phyloP scores from a whole-genome alignment of 495 filamentous ascomycete species.

The Penicillium silybi region DNA sequence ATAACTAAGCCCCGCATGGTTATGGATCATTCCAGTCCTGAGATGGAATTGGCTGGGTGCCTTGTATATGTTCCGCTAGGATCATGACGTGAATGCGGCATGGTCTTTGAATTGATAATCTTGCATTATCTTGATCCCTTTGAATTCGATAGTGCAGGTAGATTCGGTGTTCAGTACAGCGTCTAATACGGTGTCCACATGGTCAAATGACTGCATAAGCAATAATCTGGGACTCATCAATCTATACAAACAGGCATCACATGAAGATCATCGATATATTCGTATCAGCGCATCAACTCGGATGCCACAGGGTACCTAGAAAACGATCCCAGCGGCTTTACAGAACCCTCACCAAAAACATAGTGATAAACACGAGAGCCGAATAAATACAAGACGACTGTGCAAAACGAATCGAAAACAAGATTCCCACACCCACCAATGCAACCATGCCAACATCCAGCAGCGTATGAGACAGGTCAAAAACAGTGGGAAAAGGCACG shows the following conservation, averaged over 20 bases:
- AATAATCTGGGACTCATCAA: no score
- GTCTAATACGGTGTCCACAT: no score
- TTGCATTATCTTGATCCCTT: no score
- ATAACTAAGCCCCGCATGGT: not conserved
- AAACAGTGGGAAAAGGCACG: not conserved
- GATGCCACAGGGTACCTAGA: conserved; percentile 7
- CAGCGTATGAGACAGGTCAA: not conserved
- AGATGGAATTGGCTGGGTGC: no score
- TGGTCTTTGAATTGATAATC: no score
- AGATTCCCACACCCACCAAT: not conserved
- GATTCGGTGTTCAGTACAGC: no score
- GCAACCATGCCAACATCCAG: not conserved
- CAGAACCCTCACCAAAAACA: not conserved
- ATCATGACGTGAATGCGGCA: no score
- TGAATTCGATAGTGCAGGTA: no score
- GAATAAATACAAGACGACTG: conserved; percentile 10
- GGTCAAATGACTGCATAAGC: no score
- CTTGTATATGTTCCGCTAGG: no score
- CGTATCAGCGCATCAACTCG: conserved; percentile 10
- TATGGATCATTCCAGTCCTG: no score
- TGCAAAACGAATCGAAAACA: conserved; percentile 16
- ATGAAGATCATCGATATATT: conserved; percentile 20
- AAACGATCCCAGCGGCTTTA: not conserved
- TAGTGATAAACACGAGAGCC: conserved; percentile 12
- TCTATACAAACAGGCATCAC: not conserved